Evolutionary conservation across 1,284 basidiomycete genomes (phyloP), one percentile per base, ranked within the genome.

Genomic region (Abortiporus biennis): DNA sequence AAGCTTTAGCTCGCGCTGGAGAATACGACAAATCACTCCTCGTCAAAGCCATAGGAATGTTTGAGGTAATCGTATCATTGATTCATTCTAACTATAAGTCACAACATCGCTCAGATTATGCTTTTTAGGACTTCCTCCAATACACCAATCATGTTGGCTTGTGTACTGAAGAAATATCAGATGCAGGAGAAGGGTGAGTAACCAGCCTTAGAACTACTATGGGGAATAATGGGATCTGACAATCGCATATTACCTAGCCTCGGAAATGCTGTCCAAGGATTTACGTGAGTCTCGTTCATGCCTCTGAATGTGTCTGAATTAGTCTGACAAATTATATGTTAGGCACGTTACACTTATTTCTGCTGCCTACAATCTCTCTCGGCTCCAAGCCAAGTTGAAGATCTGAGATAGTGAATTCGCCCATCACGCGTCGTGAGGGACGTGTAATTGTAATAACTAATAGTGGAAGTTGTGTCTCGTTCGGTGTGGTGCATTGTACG

Each of bases 81-180:
- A 56, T 16, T 44, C 48, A 11, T 16, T 39, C 32, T 34, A 25
- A 23, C 13, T 21, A 43, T n/a, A n/a, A n/a, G n/a, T n/a, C n/a
- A n/a, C n/a, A n/a, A n/a, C n/a, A n/a, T n/a, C n/a, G n/a, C n/a
- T n/a, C n/a, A n/a, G n/a, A n/a, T n/a, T n/a, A n/a, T 22, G 20
- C 5, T 27, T 34, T 30, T 9, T 46, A 85, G 80, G 83, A 86
- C 60, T 86, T 86, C 60, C 56, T 86, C 42, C 67, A 88, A 37
- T 92, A 89, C 57, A 78, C 82, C 3, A 93, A 92, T 59, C 91
- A 94, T 56, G 80, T 92, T 27, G 87, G 85, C 0, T 65, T 95
- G 30, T 92, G 88, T 60, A 85, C 80, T 0, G 91, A 95, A 57
- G 85, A 89, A 54, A 85, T 90, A 36, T 86, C 83, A 1, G 77